Evolutionary conservation across 495 filamentous ascomycete species (phyloP).

Genomic region (Hyaloscypha bicolor): DNA sequence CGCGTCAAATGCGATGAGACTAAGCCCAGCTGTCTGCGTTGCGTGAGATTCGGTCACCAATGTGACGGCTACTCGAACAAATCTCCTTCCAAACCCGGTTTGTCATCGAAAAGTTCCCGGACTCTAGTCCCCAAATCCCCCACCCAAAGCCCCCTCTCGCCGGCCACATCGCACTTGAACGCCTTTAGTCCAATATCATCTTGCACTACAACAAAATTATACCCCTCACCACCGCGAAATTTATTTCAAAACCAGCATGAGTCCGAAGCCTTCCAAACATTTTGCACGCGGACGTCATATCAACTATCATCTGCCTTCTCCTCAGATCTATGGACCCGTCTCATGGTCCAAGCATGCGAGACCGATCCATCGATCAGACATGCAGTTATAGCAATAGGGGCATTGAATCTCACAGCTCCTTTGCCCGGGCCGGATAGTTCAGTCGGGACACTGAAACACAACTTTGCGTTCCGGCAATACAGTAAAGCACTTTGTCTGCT

Average conservation of each 20-base stretch:
- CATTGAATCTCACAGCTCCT: slow-evolving; percentile 10
- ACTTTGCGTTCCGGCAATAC: slow-evolving; percentile 19
- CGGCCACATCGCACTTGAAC: background rate
- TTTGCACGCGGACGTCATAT: slow-evolving; percentile 17
- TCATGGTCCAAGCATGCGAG: slow-evolving; percentile 25
- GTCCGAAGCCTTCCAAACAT: slow-evolving; percentile 22
- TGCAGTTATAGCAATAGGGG: slow-evolving; percentile 26
- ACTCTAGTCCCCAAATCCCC: slow-evolving; percentile 24
- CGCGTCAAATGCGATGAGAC: slow-evolving; percentile 7
- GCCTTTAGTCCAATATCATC: slow-evolving; percentile 4
- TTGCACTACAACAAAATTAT: slow-evolving; percentile 7
- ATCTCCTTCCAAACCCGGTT: slow-evolving; percentile 1
- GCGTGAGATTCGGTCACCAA: slow-evolving; percentile 42
- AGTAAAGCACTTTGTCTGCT: slow-evolving; percentile 24
- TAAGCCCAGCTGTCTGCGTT: slow-evolving; percentile 6
- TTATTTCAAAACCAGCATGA: slow-evolving; percentile 20
- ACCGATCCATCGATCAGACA: slow-evolving; percentile 22
- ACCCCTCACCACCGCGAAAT: slow-evolving; percentile 12
- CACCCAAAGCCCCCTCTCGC: slow-evolving; percentile 6
- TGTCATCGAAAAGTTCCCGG: slow-evolving; percentile 15
- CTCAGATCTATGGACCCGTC: slow-evolving; percentile 13
- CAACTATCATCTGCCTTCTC: slow-evolving; percentile 19
- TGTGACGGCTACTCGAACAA: slow-evolving; percentile 56
- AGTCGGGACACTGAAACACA: slow-evolving; percentile 21
- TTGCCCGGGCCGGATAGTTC: slow-evolving; percentile 13